A percentile compares a stretch with the other conserved stretches of the same genome.
These are phyloP conservation scores for Naganishia cerealis DNA, from an alignment of 1,284 basidiomycete genomes.

Conservation along the genomic window DNA sequence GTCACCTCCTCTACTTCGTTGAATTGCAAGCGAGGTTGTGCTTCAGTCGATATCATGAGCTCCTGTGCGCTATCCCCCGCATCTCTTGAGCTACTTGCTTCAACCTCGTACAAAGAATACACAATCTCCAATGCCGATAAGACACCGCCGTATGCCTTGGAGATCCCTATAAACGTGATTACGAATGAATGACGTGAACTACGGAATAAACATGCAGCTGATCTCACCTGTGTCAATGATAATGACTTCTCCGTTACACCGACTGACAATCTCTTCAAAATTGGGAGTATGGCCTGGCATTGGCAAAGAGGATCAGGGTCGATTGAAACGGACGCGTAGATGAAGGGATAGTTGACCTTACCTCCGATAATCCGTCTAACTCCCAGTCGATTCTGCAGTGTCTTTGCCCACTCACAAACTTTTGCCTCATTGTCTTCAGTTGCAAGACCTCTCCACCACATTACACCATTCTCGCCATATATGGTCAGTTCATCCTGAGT, in stretches of 20 bases:
- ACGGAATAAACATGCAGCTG: neutral
- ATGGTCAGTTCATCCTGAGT: slow-evolving; percentile 68
- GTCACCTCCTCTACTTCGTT: slow-evolving; percentile 34
- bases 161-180: slow-evolving; percentile 64
- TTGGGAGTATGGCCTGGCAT: slow-evolving; percentile 78
- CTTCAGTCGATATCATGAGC: neutral
- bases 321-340: slow-evolving; percentile 40
- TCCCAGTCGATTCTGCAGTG: slow-evolving; percentile 68
- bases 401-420: slow-evolving; percentile 70
- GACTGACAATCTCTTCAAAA: slow-evolving; percentile 75
- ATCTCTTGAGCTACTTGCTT: neutral
- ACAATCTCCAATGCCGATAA: slow-evolving; percentile 80
- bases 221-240: slow-evolving; percentile 71
- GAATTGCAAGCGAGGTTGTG: slow-evolving; percentile 5
- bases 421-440: slow-evolving; percentile 59
- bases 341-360: slow-evolving; percentile 34
- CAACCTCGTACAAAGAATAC: slow-evolving; percentile 63
- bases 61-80: slow-evolving; percentile 7
- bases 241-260: slow-evolving; percentile 81
- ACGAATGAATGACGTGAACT: neutral
- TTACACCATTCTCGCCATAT: slow-evolving; percentile 72
- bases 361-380: slow-evolving; percentile 78
- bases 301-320: neutral
- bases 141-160: slow-evolving; percentile 86
- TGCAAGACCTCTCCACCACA: slow-evolving; percentile 83